Evolutionary conservation across 495 filamentous ascomycete genomes (phyloP), one percentile per base, ranked within the genome.

Genomic region (Penicillium manginii): DNA sequence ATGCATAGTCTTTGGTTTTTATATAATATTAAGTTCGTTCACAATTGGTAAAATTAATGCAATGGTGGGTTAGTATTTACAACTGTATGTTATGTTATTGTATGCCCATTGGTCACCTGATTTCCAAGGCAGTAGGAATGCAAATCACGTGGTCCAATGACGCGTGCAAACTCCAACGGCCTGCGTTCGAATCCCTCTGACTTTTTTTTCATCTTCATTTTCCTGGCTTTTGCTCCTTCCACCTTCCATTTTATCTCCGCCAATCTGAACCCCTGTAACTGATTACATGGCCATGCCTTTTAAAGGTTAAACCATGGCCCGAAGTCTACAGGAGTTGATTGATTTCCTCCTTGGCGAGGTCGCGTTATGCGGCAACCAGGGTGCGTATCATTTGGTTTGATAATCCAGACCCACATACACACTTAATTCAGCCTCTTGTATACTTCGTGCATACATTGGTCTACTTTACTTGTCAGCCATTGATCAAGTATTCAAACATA

Each of bases 281-380:
- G 40, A 51, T 21, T 22, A 19, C 45, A 62, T 55, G 47, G 19
- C 22, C 17, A 72, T 67, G 64, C 59, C 48, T 33, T 59, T 8
- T 8, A 29, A 55, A 68, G 26, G 15, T 26, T 47, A 14, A 22
- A 26, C 3, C 46, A 92, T 93, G 91, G 83, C 78, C 53, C 78
- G 72, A 50, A 83, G 83, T 58, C 73, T 90, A 53, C 88, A 91
- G 70, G 84, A 84, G 56, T 73, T 94, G 71, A 85, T 92, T 48
- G 82, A 88, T 61, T 86, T 84, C 66, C 73, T 93, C 48, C 73
- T 93, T 46, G 81, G 82, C 18, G 88, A 90, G 77, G 87, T 93
- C 67, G 88, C 89, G 35, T 76, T 87, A 42, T 77, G 76, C 52
- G 90, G 90, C 31, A 81, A 83, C 57, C 78, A 83, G 77, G 90